A percentile compares a stretch with the other conserved stretches of the same genome.
These are phyloP conservation scores for Casuarina cunninghamiana DNA, from an alignment of 306 rosid genomes.

Conservation along the genomic window DNA sequence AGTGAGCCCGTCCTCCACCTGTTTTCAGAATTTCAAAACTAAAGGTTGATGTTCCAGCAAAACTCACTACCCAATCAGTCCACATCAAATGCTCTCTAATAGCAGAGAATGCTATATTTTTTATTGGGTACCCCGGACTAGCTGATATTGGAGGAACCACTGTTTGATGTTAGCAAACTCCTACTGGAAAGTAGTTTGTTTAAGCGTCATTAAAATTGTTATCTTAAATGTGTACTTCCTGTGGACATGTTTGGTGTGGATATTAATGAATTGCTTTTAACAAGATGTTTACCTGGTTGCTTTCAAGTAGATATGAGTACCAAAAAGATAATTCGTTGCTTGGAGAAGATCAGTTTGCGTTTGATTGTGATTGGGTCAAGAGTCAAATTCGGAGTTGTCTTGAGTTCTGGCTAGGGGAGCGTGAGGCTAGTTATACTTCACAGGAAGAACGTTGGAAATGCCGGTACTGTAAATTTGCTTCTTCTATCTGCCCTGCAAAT, in stretches of 20 bases:
- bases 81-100: background rate
- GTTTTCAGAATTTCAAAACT: too few species aligned
- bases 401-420: conserved; percentile 82
- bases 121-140: background rate
- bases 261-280: conserved; percentile 1
- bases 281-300: conserved; percentile 21
- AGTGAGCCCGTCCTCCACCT: too few species aligned
- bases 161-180: background rate
- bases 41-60: too few species aligned
- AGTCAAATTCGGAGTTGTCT: conserved; percentile 46
- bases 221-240: background rate
- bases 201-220: background rate
- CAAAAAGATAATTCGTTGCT: conserved; percentile 73
- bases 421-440: conserved; percentile 58
- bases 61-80: background rate
- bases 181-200: background rate
- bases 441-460: conserved; percentile 88
- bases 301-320: conserved; percentile 64
- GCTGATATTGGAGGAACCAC: background rate
- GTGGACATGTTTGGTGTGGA: conserved; percentile 1
- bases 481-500: conserved; percentile 43
- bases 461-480: conserved; percentile 49
- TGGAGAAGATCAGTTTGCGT: conserved; percentile 65
- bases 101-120: background rate
- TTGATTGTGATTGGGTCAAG: conserved; percentile 60